Base-by-base conservation (phyloP, 768 basidiomycete genomes). In the Serpula lacrymans region DNA sequence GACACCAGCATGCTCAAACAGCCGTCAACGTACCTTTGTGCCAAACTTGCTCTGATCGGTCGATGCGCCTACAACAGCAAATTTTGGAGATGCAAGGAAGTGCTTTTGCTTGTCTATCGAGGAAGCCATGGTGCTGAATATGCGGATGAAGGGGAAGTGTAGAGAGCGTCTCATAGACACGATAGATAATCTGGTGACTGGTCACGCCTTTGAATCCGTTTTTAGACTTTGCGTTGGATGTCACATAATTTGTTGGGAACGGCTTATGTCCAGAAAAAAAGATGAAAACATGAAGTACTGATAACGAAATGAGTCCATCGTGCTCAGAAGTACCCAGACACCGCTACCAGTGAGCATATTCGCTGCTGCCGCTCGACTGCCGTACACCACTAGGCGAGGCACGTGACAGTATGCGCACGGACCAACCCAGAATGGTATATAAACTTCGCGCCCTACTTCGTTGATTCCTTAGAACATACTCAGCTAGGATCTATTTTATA, bases 41-140 rank as follows among this genome's bases (percentile, higher is more conserved):
- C 90, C 89, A 56, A 70, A 88, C 66, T 91, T 92, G 42, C 67
- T 68, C 52, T 76, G 71, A 61, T 91, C 83, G 47, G 80, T 89
- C 31, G 86, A 90, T 4, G 88, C 88, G 17, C 90, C 89, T 11
- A 88, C 78, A 20, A 92, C 88, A 23, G 88, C 90, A 41, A 74
- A 93, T 45, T 67, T 56, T 5, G 82, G 69, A 10, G 78, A 74
- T 6, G 74, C 67, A 29, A 91, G 57, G 62, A 91, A 91, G 27
- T 57, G 51, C 30, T 57, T 62, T 50, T 71, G 65, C 42, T 75
- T 74, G 43, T 80, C 70, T 30, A 67, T 52, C 47, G 64, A 54
- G 26, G 45, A 52, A 8, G 37, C 22, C 61, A 63, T 63, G 17
- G 42, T 51, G 16, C 42, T n/a, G n/a, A n/a, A n/a, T n/a, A n/a